Evolutionary conservation across 2,329 filamentous ascomycete species (phyloP).

Genomic region (Colletotrichum orbiculare): DNA sequence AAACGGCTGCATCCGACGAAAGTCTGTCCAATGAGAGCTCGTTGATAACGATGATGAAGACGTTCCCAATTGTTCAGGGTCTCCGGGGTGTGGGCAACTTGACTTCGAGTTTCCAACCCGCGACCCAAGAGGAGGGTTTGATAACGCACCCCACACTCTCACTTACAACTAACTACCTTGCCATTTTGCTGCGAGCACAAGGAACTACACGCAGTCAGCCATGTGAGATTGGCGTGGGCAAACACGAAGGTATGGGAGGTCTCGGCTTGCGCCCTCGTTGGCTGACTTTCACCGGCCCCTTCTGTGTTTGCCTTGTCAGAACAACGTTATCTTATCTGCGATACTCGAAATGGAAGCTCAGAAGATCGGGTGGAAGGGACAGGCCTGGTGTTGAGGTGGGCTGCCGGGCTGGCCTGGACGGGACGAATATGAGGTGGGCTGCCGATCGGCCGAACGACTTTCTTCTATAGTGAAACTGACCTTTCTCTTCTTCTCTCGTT

Average conservation of each 20-base stretch:
- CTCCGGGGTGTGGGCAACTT: not conserved
- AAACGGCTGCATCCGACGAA: conserved; percentile 30
- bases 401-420: not conserved
- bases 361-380: conserved; percentile 15
- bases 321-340: conserved; percentile 30
- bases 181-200: not conserved
- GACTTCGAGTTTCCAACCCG: no score
- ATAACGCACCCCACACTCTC: conserved; percentile 30
- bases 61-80: conserved; percentile 22
- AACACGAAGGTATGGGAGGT: conserved; percentile 17
- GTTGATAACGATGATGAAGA: conserved; percentile 33
- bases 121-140: conserved; percentile 4
- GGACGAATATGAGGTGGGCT: conserved; percentile 3
- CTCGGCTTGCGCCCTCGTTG: conserved; percentile 7
- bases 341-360: conserved; percentile 14
- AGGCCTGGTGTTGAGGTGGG: not conserved
- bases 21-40: conserved; percentile 16
- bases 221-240: not conserved
- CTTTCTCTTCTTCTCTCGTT: not conserved
- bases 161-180: no score
- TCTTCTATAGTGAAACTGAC: not conserved
- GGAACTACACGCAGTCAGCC: not conserved
- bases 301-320: conserved; percentile 20
- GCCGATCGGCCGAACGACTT: conserved; percentile 23
- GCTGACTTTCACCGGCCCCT: not conserved